phyloP scores from a whole-genome alignment of 768 basidiomycete genomes.

The Cyathus striatus region DNA sequence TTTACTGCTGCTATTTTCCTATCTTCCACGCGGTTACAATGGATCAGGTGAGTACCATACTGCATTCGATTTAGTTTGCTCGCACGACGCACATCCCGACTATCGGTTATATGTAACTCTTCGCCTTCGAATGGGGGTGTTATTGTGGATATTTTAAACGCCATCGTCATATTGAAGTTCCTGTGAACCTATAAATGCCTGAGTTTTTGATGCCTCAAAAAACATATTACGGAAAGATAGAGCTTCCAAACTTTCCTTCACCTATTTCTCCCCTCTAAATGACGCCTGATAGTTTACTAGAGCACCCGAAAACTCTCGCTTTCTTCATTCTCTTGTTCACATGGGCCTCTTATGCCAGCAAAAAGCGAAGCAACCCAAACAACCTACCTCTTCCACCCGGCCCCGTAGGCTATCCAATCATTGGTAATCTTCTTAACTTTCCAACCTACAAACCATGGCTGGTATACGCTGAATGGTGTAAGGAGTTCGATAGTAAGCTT shows the following conservation, averaged over 20 bases:
- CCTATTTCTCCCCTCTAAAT: neutral
- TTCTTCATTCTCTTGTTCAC: neutral
- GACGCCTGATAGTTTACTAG: neutral
- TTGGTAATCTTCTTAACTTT: constrained; percentile 11
- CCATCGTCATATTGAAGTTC: too few relatives aligned
- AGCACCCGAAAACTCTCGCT: neutral
- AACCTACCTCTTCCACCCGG: constrained; percentile 3
- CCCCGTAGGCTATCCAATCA: constrained; percentile 11
- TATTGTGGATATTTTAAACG: too few relatives aligned
- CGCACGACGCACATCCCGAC: too few relatives aligned
- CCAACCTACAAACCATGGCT: constrained; percentile 10
- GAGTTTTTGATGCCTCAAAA: neutral
- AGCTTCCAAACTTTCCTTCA: neutral
- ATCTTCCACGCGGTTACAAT: too few relatives aligned
- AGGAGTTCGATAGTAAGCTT: constrained; percentile 16
- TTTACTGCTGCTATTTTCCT: too few relatives aligned
- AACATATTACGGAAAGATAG: neutral
- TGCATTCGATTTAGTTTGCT: too few relatives aligned
- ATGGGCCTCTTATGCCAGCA: neutral
- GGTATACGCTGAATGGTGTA: constrained; percentile 9
- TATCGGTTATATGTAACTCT: too few relatives aligned
- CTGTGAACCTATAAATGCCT: neutral
- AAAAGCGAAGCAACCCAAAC: neutral
- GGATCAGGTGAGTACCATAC: too few relatives aligned
- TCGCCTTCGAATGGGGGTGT: too few relatives aligned